These are phyloP conservation scores for Xylaria sp. DNA, from an alignment of 2,329 filamentous ascomycete species.

Conservation along the genomic window DNA sequence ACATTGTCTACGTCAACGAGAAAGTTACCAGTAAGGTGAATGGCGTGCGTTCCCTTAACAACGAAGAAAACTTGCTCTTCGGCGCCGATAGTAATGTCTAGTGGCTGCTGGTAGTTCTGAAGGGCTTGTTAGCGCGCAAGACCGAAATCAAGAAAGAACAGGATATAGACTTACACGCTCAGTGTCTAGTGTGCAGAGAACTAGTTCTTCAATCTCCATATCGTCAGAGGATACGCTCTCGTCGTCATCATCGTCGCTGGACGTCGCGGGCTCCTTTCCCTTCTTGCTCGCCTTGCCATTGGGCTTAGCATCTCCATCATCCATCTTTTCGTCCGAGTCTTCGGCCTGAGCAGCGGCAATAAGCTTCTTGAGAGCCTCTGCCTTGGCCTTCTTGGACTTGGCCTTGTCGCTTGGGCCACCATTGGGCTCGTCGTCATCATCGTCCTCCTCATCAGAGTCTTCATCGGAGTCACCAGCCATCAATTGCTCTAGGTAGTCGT, in stretches of 20 bases:
- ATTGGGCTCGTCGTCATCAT: slow-evolving; percentile 82
- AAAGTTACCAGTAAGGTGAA: slow-evolving; percentile 97
- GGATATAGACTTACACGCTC: slow-evolving; percentile 74
- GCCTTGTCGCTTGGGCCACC: slow-evolving; percentile 91
- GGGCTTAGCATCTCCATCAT: slow-evolving; percentile 64
- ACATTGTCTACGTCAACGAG: slow-evolving; percentile 77
- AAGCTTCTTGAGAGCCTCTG: slow-evolving; percentile 81
- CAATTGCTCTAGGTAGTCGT: slow-evolving; percentile 70
- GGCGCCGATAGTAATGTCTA: slow-evolving; percentile 92
- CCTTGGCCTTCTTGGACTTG: slow-evolving; percentile 88
- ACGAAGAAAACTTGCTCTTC: slow-evolving; percentile 93
- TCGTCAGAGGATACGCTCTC: slow-evolving; percentile 69
- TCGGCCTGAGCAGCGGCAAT: slow-evolving; percentile 73
- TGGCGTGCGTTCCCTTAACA: slow-evolving; percentile 86
- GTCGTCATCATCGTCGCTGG: slow-evolving; percentile 58
- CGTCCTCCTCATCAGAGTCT: slow-evolving; percentile 63
- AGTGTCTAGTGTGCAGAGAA: slow-evolving; percentile 95
- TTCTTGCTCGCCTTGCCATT: slow-evolving; percentile 73
- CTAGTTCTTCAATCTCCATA: slow-evolving; percentile 84
- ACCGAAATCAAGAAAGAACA: not conserved
- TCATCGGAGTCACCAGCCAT: slow-evolving; percentile 62
- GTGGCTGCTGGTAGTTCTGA: slow-evolving; percentile 92
- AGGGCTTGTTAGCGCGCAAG: slow-evolving; percentile 43
- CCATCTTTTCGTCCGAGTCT: slow-evolving; percentile 77
- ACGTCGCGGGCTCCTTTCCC: slow-evolving; percentile 74